These are phyloP conservation scores for Trichoderma erinaceum DNA, from an alignment of 495 filamentous ascomycete species.

Conservation along the genomic window DNA sequence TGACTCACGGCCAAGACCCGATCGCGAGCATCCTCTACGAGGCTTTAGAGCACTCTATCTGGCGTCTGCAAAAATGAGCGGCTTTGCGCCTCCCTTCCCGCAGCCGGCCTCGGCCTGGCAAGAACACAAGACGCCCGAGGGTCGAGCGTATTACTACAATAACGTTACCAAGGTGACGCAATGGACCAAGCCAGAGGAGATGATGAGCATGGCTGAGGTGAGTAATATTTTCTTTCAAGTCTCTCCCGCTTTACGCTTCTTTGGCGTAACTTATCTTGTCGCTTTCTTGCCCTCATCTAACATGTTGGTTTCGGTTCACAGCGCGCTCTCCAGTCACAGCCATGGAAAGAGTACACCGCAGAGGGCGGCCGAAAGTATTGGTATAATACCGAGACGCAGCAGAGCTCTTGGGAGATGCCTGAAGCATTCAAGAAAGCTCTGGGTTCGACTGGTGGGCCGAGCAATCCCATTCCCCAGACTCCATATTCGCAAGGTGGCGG, in stretches of 20 bases:
- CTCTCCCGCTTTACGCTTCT: neutral
- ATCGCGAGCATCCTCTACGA: neutral
- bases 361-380: conserved; percentile 88
- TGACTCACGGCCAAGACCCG: neutral
- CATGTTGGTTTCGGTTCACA: conserved; percentile 36
- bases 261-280: neutral
- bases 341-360: conserved; percentile 89
- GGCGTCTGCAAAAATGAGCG: conserved; percentile 52
- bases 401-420: conserved; percentile 94
- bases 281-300: neutral
- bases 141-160: conserved; percentile 92
- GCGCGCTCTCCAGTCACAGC: conserved; percentile 71
- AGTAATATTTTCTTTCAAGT: conserved; percentile 22
- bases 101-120: conserved; percentile 61
- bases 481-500: conserved; percentile 17
- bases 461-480: conserved; percentile 38
- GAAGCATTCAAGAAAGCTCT: conserved; percentile 70
- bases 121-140: conserved; percentile 76
- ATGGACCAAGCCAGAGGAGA: conserved; percentile 87
- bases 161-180: conserved; percentile 76
- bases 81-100: conserved; percentile 47
- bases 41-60: neutral
- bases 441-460: conserved; percentile 42
- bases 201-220: conserved; percentile 87
- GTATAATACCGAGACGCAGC: conserved; percentile 84